Evolutionary conservation across 208 protist species (phyloP).

Genomic region (Blechomonas ayalai): DNA sequence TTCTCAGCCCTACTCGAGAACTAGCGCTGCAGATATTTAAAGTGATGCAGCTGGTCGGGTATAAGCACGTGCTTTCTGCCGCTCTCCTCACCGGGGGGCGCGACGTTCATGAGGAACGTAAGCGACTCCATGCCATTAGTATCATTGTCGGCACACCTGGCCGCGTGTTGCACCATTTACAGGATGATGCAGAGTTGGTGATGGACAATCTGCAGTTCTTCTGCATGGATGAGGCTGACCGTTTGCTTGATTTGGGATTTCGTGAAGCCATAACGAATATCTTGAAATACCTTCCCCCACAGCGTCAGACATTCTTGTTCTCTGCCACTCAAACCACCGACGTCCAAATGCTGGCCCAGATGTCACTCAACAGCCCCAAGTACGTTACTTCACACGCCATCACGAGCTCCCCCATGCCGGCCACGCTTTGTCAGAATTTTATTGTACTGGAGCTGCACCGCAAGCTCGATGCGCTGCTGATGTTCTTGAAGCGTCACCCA

Average conservation of each 20-base stretch:
- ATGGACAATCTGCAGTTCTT: slow-evolving; percentile 93
- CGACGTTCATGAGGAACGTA: slow-evolving; percentile 90
- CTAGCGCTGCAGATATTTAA: slow-evolving; percentile 99
- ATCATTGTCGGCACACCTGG: slow-evolving; percentile 99
- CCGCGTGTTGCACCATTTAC: slow-evolving; percentile 98
- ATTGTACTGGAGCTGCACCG: slow-evolving; percentile 84
- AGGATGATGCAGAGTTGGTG: slow-evolving; percentile 91
- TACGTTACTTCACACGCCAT: slow-evolving; percentile 94
- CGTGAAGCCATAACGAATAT: slow-evolving; percentile 91
- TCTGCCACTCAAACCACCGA: slow-evolving; percentile 98
- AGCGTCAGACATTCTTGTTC: slow-evolving; percentile 99
- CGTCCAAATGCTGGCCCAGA: slow-evolving; percentile 90
- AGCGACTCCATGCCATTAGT: slow-evolving; percentile 92
- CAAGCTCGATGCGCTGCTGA: slow-evolving; percentile 97
- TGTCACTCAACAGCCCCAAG: slow-evolving; percentile 91
- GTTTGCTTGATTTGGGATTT: slow-evolving; percentile 98
- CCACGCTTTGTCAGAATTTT: slow-evolving; percentile 92
- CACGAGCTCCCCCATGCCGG: slow-evolving; percentile 71
- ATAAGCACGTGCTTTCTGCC: slow-evolving; percentile 91
- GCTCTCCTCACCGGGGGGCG: slow-evolving; percentile 98
- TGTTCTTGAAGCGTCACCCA: slow-evolving; percentile 96
- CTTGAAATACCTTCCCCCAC: slow-evolving; percentile 78
- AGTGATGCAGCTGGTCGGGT: slow-evolving; percentile 92
- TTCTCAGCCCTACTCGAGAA: slow-evolving; percentile 98
- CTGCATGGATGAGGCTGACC: slow-evolving; percentile 99